Percentiles rank a stretch among this genome's conserved stretches.
Evolutionary conservation across 345 rosid genomes (phyloP).

Genomic region (Populus alba): DNA sequence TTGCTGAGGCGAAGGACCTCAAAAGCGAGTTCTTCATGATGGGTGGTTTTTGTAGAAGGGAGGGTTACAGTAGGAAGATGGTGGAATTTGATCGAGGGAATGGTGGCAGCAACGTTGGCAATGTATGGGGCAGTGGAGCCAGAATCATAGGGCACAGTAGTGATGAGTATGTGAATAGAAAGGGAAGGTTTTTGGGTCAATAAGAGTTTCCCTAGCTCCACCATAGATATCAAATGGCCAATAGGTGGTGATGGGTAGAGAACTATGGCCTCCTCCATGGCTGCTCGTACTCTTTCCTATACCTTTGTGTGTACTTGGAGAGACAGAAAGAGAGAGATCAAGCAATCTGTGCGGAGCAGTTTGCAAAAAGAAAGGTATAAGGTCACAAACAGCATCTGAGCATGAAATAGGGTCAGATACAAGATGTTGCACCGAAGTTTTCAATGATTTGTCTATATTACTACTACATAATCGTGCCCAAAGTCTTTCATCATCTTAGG

Average conservation of each 20-base stretch:
- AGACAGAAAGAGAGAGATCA: too few relatives aligned
- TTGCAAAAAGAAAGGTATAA: neutral
- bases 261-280: constrained; percentile 40
- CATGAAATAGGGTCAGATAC: neutral
- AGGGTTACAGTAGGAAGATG: constrained; percentile 24
- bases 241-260: constrained; percentile 64
- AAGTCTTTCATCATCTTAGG: too few relatives aligned
- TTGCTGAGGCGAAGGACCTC: constrained; percentile 18
- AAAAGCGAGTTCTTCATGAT: constrained; percentile 12
- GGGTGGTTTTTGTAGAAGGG: neutral
- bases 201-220: constrained; percentile 57
- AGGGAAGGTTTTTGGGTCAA: constrained; percentile 48
- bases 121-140: constrained; percentile 38
- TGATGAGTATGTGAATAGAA: constrained; percentile 46
- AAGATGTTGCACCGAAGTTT: too few relatives aligned
- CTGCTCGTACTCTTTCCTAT: neutral
- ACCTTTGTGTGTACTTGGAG: too few relatives aligned
- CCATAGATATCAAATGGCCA: constrained; percentile 70
- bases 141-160: constrained; percentile 38
- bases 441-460: too few relatives aligned
- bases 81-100: constrained; percentile 25
- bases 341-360: too few relatives aligned
- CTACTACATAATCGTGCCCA: too few relatives aligned
- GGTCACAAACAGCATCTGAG: neutral
- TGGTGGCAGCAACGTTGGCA: constrained; percentile 12